Evolutionary conservation across 306 rosid species (phyloP).

Genomic region (Casuarina cunninghamiana): DNA sequence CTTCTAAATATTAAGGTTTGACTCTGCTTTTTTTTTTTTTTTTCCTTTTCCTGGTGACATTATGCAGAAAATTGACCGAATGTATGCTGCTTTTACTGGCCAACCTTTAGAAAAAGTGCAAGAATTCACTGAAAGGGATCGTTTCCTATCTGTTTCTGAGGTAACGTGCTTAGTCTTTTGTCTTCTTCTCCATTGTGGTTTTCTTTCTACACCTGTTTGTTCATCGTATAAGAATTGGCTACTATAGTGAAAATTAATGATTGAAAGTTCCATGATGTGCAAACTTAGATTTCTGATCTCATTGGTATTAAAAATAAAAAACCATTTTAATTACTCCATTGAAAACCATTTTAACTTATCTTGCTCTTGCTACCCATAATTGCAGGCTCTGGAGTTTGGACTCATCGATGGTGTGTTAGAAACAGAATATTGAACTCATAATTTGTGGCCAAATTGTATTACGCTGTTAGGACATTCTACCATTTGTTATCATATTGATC

Average conservation of each 20-base stretch:
- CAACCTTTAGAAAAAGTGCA: slow-evolving; percentile 86
- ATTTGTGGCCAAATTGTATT: slow-evolving; percentile 15
- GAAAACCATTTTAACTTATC: not conserved
- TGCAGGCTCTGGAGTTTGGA: slow-evolving; percentile 96
- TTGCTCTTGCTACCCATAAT: slow-evolving; percentile 8
- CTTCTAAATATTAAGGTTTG: slow-evolving; percentile 6
- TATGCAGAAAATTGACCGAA: slow-evolving; percentile 85
- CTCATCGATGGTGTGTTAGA: slow-evolving; percentile 84
- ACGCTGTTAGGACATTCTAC: slow-evolving; percentile 6
- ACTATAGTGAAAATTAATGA: not conserved
- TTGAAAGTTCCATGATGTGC: not conserved
- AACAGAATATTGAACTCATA: slow-evolving; percentile 68
- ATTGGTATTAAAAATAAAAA: too few relatives aligned
- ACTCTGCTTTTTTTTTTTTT: not conserved
- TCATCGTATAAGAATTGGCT: not conserved
- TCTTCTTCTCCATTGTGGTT: too few relatives aligned
- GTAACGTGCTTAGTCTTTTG: slow-evolving; percentile 35
- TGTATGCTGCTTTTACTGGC: slow-evolving; percentile 88
- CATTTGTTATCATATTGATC: slow-evolving; percentile 16
- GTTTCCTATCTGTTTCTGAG: slow-evolving; percentile 84
- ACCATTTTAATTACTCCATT: not conserved
- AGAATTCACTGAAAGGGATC: slow-evolving; percentile 89
- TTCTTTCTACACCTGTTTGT: not conserved
- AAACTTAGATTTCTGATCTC: not conserved
- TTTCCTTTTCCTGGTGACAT: slow-evolving; percentile 19